phyloP scores from a whole-genome alignment of 305 asterid species.

The Fraxinus floribunda region DNA sequence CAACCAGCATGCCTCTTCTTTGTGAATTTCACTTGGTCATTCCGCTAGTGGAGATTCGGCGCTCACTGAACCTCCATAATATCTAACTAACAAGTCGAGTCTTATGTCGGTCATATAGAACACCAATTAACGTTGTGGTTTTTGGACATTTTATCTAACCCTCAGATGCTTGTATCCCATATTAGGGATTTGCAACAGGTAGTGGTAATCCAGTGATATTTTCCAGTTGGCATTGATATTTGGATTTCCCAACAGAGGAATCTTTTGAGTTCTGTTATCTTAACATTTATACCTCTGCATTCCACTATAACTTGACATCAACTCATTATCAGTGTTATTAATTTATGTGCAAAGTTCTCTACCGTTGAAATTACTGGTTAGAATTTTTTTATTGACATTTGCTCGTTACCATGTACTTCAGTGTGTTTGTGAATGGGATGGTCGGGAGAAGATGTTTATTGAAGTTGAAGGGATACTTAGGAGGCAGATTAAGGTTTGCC shows the following conservation, averaged over 20 bases:
- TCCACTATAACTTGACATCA: not conserved
- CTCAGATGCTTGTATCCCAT: not conserved
- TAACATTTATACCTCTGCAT: not conserved
- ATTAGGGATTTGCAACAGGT: not conserved
- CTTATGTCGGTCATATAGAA: too few relatives aligned
- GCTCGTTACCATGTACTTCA: constrained; percentile 31
- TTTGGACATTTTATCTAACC: not conserved
- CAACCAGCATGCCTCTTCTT: not conserved
- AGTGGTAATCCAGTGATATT: not conserved
- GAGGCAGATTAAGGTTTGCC: constrained; percentile 83
- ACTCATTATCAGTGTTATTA: not conserved
- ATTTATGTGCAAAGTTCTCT: constrained; percentile 6
- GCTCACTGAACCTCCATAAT: too few relatives aligned
- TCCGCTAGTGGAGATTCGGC: too few relatives aligned
- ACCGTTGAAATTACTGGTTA: not conserved
- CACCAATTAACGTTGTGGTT: not conserved
- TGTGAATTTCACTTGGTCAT: too few relatives aligned
- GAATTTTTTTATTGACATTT: not conserved
- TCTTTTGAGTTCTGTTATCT: not conserved
- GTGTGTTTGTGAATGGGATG: constrained; percentile 99
- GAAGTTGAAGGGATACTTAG: constrained; percentile 94
- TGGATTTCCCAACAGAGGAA: not conserved
- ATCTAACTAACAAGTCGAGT: too few relatives aligned
- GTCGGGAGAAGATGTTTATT: constrained; percentile 80
- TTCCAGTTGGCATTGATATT: not conserved